phyloP scores from a whole-genome alignment of 169 alveolate species.

The Plasmodium sp. region DNA sequence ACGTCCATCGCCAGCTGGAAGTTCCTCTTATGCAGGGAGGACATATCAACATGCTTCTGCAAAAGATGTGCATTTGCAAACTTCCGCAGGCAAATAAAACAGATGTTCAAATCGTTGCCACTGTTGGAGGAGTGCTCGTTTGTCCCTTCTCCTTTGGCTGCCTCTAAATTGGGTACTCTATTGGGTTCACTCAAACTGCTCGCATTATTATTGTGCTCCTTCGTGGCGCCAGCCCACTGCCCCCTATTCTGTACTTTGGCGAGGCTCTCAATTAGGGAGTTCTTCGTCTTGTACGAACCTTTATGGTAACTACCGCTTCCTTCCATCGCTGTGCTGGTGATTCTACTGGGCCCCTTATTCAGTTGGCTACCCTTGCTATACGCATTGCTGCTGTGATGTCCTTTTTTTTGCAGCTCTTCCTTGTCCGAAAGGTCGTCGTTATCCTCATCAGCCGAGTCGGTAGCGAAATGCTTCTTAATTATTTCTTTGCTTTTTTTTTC shows the following conservation, averaged over 20 bases:
- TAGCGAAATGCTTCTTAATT: constrained; percentile 48
- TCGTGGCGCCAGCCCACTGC: background rate
- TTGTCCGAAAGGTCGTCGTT: constrained; percentile 16
- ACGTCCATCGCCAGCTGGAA: background rate
- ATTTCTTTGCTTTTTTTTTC: constrained; percentile 65
- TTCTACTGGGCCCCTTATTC: background rate
- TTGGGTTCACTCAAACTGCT: background rate
- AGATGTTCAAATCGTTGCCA: constrained; percentile 31
- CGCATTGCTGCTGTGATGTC: background rate
- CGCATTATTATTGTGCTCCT: background rate
- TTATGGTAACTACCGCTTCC: background rate
- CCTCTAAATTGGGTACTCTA: background rate
- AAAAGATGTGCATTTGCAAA: constrained; percentile 76
- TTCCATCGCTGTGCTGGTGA: background rate
- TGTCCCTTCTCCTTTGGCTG: background rate
- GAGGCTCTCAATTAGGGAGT: background rate
- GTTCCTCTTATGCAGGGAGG: constrained; percentile 78
- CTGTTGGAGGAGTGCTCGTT: background rate
- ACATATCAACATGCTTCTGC: constrained; percentile 76
- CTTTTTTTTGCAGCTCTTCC: constrained; percentile 19
- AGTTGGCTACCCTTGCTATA: constrained; percentile 2
- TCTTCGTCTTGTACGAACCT: background rate
- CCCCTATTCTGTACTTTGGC: background rate
- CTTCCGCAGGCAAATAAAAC: constrained; percentile 82
- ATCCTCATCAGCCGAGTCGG: constrained; percentile 70